Percentiles rank a stretch among this genome's conserved stretches.
phyloP scores from a whole-genome alignment of 2,329 filamentous ascomycete species.

The Paecilomyces formosus region DNA sequence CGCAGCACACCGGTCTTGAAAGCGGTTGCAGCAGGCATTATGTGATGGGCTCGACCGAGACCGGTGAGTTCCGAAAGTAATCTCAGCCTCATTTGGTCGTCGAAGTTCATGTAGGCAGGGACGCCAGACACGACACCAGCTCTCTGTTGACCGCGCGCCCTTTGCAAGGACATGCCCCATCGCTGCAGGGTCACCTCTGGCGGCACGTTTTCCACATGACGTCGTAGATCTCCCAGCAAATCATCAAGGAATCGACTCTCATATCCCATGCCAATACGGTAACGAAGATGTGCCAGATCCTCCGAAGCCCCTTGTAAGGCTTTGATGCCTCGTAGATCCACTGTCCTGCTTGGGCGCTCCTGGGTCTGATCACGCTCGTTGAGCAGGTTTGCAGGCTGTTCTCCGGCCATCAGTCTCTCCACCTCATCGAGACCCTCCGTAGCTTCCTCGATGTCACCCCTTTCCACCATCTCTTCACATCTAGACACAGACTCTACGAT shows the following conservation, averaged over 20 bases:
- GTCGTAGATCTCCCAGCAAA: slow-evolving; percentile 69
- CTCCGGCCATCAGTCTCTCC: slow-evolving; percentile 73
- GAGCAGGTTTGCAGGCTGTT: slow-evolving; percentile 37
- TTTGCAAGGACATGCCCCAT: slow-evolving; percentile 72
- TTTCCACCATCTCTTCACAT: slow-evolving; percentile 76
- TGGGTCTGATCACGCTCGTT: slow-evolving; percentile 17
- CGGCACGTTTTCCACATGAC: slow-evolving; percentile 70
- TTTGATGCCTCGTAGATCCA: slow-evolving; percentile 69
- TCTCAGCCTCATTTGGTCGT: slow-evolving; percentile 61
- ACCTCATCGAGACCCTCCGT: slow-evolving; percentile 69
- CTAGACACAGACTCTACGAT: slow-evolving; percentile 67
- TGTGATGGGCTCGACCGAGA: slow-evolving; percentile 72
- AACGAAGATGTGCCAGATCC: slow-evolving; percentile 68
- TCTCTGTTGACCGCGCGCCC: slow-evolving; percentile 60
- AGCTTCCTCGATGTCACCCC: slow-evolving; percentile 74
- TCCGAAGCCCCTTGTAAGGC: slow-evolving; percentile 73
- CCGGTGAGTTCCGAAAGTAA: slow-evolving; percentile 67
- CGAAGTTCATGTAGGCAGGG: slow-evolving; percentile 71
- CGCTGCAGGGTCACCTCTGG: slow-evolving; percentile 67
- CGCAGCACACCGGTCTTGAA: slow-evolving; percentile 78
- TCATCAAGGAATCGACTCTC: slow-evolving; percentile 72
- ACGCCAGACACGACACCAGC: slow-evolving; percentile 53
- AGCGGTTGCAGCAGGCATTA: slow-evolving; percentile 69
- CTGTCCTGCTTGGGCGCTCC: slow-evolving; percentile 32
- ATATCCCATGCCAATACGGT: slow-evolving; percentile 78